A percentile compares a stretch with the other conserved stretches of the same genome.
These are phyloP conservation scores for Trichomonas tenax DNA, from an alignment of 208 protist genomes.

Conservation along the genomic window DNA sequence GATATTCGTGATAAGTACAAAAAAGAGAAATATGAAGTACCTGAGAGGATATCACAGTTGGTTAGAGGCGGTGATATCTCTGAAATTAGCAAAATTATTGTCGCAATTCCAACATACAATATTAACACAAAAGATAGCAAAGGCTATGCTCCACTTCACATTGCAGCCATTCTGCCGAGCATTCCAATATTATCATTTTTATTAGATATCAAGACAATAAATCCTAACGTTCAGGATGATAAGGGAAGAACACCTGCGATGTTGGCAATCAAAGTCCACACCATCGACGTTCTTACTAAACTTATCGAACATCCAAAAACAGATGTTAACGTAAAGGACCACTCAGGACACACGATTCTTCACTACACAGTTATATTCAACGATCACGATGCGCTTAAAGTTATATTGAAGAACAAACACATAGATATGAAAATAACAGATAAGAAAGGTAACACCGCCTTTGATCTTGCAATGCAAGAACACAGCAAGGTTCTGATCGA, in stretches of 20 bases:
- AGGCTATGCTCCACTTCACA: neutral
- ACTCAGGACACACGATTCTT: neutral
- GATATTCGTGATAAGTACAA: neutral
- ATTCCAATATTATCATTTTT: neutral
- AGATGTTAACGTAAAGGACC: neutral
- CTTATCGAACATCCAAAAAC: neutral
- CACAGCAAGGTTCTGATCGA: neutral
- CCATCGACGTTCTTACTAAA: neutral
- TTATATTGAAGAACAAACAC: neutral
- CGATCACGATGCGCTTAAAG: neutral
- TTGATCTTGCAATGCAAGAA: neutral
- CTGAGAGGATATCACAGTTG: neutral
- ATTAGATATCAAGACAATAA: neutral
- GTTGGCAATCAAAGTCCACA: neutral
- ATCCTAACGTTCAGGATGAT: neutral
- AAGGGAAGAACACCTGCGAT: neutral
- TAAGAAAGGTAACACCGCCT: neutral
- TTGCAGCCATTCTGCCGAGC: neutral
- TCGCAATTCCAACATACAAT: neutral
- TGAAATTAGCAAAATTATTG: neutral
- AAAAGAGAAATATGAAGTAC: neutral
- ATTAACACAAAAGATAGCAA: neutral
- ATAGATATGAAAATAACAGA: neutral
- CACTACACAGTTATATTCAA: neutral
- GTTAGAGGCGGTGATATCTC: neutral